Base-by-base conservation (phyloP, 1,139 yeast species). In the Protomyces inundatus region DNA sequence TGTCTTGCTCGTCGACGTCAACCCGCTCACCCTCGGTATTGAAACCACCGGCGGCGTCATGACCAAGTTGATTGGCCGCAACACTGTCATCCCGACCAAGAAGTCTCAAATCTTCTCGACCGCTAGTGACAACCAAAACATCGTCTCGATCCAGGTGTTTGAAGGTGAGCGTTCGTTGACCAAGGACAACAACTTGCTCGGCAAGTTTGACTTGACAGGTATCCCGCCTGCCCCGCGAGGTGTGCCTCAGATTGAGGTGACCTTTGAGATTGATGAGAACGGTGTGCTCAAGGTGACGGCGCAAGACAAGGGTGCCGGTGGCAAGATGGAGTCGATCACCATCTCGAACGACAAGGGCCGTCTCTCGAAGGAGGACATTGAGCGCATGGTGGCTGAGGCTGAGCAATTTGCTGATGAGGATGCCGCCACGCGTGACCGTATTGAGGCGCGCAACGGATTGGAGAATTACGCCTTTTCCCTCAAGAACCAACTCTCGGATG, bases 211-310 rank as follows among this genome's bases (percentile, higher is more conserved):
- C 79, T 84, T 91, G 73, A 82, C 90, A 68, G 96, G 96, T 76
- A 91, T 91, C 71, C 97, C 98, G 75, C 96, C 98, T 70, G 95
- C 97, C 66, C 97, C 97, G 80, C 89, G 97, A 81, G 98, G 98
- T 80, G 90, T 87, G 69, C 97, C 97, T 73, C 97, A 90, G 81
- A 89, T 90, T 73, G 97, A 90, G 81, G 96, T 91, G 71, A 90
- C 96, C 68, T 90, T 90, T 75, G 95, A 90, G 73, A 81, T 90
- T 73, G 97, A 90, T 77, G 96, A 97, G 69, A 90, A 90, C 76
- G 97, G 97, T 80, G 90, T 90, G 77, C 82, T 90, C 79, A 91
- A 89, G 79, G 98, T 91, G 68, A 82, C 90, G 69, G 98, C 97
- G 67, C 81, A 87, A 68, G 98, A 91, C 78, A 91, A 91, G 83